Percentiles rank a stretch among this genome's conserved stretches.
Evolutionary conservation across 2,329 filamentous ascomycete species (phyloP).

Genomic region (Fusarium sp.): DNA sequence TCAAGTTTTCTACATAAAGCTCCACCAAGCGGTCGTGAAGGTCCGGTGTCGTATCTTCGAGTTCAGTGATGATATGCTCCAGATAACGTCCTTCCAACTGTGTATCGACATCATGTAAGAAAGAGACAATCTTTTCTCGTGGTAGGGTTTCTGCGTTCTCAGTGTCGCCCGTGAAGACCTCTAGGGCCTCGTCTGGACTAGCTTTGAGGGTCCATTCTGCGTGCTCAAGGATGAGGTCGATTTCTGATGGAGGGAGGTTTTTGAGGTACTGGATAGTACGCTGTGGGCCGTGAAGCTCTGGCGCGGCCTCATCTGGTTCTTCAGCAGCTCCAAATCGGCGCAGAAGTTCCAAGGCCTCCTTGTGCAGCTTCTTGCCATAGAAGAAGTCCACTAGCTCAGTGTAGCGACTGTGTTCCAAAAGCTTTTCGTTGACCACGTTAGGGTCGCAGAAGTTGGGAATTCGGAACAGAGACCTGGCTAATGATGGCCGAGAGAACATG

Average conservation of each 20-base stretch:
- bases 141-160: conserved; percentile 94
- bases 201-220: conserved; percentile 85
- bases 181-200: conserved; percentile 83
- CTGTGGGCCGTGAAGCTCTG: conserved; percentile 78
- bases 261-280: conserved; percentile 92
- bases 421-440: conserved; percentile 90
- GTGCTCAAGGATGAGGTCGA: conserved; percentile 92
- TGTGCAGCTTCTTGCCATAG: conserved; percentile 92
- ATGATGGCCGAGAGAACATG: conserved; percentile 88
- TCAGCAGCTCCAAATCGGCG: conserved; percentile 78
- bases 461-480: conserved; percentile 91
- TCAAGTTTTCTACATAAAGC: conserved; percentile 70
- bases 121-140: conserved; percentile 78
- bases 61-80: conserved; percentile 89
- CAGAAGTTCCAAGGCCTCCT: conserved; percentile 84
- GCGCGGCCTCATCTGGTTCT: conserved; percentile 61
- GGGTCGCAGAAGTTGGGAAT: conserved; percentile 98
- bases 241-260: conserved; percentile 84
- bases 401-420: conserved; percentile 89
- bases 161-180: conserved; percentile 91
- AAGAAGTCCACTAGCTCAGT: conserved; percentile 98
- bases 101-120: conserved; percentile 75
- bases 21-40: conserved; percentile 88
- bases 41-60: conserved; percentile 84
- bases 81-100: conserved; percentile 83